Evolutionary conservation across 768 basidiomycete genomes (phyloP).

Genomic region (Suillus bovinus): DNA sequence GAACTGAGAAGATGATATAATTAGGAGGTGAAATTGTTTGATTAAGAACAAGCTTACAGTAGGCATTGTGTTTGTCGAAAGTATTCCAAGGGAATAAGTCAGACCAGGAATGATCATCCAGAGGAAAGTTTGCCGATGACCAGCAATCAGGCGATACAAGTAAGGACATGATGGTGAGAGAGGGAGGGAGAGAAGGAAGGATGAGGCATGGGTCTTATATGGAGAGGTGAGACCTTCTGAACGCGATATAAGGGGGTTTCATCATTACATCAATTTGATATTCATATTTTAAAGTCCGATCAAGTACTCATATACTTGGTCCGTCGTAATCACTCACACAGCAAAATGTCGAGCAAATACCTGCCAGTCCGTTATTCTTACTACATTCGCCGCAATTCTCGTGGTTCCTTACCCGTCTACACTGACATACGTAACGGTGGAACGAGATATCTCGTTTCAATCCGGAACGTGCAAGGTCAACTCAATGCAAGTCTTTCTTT

Average conservation of each 20-base stretch:
- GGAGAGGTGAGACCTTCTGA: background rate
- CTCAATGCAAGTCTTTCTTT: conserved; percentile 40
- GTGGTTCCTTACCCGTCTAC: conserved; percentile 73
- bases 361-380: conserved; percentile 44
- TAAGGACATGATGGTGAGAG: background rate
- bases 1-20: conserved; percentile 27
- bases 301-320: too few relatives aligned
- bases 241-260: background rate
- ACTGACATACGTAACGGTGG: conserved; percentile 70
- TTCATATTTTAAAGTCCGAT: too few relatives aligned
- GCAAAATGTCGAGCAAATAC: too few relatives aligned
- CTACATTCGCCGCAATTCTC: conserved; percentile 64
- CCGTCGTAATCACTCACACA: too few relatives aligned
- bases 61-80: background rate
- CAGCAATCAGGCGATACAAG: too few relatives aligned
- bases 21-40: conserved; percentile 5
- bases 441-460: conserved; percentile 54
- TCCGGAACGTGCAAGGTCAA: conserved; percentile 72
- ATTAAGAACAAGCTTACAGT: too few relatives aligned
- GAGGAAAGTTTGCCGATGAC: too few relatives aligned
- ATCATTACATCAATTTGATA: background rate
- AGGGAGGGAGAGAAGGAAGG: background rate
- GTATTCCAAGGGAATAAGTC: too few relatives aligned
- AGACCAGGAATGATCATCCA: too few relatives aligned
- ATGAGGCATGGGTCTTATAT: background rate